Conservation (phyloP, 108 stramenopile species). For the Fragilariopsis cylindrus region DNA sequence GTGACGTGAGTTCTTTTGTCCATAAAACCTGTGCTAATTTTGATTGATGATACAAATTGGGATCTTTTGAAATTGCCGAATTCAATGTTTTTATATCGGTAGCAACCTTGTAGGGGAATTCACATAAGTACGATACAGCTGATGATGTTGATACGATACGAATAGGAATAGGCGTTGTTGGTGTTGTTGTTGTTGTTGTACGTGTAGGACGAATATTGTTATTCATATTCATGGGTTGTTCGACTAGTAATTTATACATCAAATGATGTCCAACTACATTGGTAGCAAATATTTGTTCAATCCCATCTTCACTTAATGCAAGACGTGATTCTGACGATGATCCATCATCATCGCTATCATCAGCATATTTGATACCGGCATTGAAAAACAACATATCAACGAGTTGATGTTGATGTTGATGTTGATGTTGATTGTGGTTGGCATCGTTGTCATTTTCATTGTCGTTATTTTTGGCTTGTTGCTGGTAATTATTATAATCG, state of each 20-base stretch:
- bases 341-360: constrained; percentile 10
- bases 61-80: constrained; percentile 14
- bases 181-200: constrained; percentile 19
- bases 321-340: not conserved
- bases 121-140: constrained; percentile 17
- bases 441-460: too few relatives aligned
- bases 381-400: constrained; percentile 66
- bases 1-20: constrained; percentile 45
- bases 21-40: constrained; percentile 60
- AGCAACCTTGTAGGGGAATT: constrained; percentile 36
- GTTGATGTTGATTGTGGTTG: too few relatives aligned
- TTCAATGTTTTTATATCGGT: constrained; percentile 48
- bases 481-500: not conserved
- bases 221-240: not conserved
- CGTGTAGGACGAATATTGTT: not conserved
- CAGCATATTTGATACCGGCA: constrained; percentile 41
- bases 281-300: constrained; percentile 52
- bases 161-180: constrained; percentile 32
- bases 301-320: constrained; percentile 37
- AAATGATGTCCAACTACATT: constrained; percentile 62
- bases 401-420: not conserved
- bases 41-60: constrained; percentile 41
- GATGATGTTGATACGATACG: constrained; percentile 57
- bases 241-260: constrained; percentile 46
- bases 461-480: not conserved